Evolutionary conservation across 192 early-diverging fungal genomes (phyloP).

Genomic region (Coemansia sp.): DNA sequence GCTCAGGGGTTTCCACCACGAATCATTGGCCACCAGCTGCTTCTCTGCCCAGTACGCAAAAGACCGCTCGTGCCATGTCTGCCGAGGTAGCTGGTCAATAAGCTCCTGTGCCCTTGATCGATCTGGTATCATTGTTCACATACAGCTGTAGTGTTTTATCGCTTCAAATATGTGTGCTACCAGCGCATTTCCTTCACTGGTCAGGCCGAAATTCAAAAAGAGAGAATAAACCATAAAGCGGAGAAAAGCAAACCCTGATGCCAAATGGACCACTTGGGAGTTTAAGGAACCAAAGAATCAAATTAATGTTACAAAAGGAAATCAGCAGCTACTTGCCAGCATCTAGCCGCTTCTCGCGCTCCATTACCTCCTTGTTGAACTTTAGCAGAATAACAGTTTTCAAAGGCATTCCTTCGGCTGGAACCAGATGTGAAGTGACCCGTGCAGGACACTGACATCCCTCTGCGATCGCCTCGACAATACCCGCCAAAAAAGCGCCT

Average conservation of each 20-base stretch:
- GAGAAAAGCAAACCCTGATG: no score
- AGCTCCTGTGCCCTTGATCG: conserved; percentile 9
- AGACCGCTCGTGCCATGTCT: conserved; percentile 40
- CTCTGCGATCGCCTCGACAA: conserved; percentile 93
- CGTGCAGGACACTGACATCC: conserved; percentile 73
- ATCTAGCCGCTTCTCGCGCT: conserved; percentile 72
- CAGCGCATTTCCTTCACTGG: neutral
- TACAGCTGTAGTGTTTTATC: neutral
- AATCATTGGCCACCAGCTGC: conserved; percentile 25
- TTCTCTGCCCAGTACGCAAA: conserved; percentile 43
- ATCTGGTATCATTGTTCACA: neutral
- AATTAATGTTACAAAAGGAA: neutral
- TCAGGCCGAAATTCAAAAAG: neutral
- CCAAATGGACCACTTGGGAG: neutral
- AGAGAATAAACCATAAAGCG: neutral
- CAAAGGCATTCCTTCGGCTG: conserved; percentile 79
- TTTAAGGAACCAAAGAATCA: neutral
- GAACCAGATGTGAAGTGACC: conserved; percentile 92
- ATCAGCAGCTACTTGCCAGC: conserved; percentile 31
- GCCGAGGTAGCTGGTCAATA: conserved; percentile 27
- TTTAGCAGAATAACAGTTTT: conserved; percentile 96
- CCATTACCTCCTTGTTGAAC: conserved; percentile 79
- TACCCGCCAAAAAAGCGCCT: conserved; percentile 92
- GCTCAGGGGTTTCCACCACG: conserved; percentile 50
- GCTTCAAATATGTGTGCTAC: neutral